Percentiles rank a stretch among this genome's conserved stretches.
Conservation (phyloP, 805 yeast genomes). For the Candida alai region DNA sequence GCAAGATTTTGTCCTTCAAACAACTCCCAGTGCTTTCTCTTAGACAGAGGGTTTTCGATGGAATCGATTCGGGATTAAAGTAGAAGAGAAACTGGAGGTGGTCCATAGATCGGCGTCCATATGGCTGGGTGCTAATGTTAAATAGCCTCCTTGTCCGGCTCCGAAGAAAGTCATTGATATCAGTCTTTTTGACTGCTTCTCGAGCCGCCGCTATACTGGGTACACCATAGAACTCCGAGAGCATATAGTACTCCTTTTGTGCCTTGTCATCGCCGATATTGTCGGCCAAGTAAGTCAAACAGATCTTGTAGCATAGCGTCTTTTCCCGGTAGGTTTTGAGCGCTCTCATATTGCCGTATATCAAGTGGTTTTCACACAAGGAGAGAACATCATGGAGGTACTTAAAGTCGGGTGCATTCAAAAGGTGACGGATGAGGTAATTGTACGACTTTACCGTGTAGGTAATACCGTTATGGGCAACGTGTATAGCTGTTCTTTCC, state of each 20-base stretch:
- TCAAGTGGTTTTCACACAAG: slow-evolving; percentile 28
- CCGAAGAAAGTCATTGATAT: slow-evolving; percentile 4
- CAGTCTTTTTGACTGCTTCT: slow-evolving; percentile 9
- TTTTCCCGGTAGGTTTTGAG: slow-evolving; percentile 3
- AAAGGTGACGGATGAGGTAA: not conserved
- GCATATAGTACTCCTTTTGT: slow-evolving; percentile 14
- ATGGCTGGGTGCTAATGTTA: slow-evolving; percentile 1
- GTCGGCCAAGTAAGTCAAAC: slow-evolving; percentile 8
- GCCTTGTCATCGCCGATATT: slow-evolving; percentile 12
- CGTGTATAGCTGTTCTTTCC: too few relatives aligned
- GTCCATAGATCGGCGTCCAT: slow-evolving; percentile 6
- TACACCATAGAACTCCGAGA: slow-evolving; percentile 27
- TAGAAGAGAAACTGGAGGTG: slow-evolving; percentile 5
- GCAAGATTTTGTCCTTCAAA: not conserved
- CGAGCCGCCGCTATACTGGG: slow-evolving; percentile 11
- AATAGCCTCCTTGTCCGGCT: slow-evolving; percentile 5
- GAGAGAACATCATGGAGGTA: slow-evolving; percentile 15
- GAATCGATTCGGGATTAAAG: slow-evolving; percentile 7
- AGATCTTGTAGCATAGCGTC: slow-evolving; percentile 6
- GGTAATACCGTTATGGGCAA: too few relatives aligned
- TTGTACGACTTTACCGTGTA: too few relatives aligned
- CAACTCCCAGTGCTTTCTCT: not conserved
- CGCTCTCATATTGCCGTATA: slow-evolving; percentile 23
- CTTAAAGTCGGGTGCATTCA: not conserved
- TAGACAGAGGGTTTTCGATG: not conserved